These are phyloP conservation scores for Trichosporon coremiiforme DNA, from an alignment of 1,284 basidiomycete genomes.

Conservation along the genomic window DNA sequence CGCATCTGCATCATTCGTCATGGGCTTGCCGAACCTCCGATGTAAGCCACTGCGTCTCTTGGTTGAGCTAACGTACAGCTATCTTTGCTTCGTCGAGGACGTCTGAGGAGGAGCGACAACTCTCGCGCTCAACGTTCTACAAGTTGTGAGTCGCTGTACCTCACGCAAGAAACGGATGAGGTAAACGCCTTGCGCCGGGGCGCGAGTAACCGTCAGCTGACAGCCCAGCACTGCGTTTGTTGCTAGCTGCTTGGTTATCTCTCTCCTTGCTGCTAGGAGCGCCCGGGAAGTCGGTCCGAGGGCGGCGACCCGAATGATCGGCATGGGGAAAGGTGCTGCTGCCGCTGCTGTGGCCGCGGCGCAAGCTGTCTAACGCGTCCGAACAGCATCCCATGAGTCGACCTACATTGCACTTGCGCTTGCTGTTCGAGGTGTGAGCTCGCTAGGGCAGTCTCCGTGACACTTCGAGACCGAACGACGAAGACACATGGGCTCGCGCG, in stretches of 20 bases:
- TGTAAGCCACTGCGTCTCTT: conserved; percentile 36
- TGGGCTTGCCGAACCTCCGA: conserved; percentile 54
- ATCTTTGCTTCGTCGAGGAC: conserved; percentile 57
- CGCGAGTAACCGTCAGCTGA: neutral
- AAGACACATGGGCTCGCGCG: no score
- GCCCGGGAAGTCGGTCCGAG: conserved; percentile 44
- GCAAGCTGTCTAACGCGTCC: neutral
- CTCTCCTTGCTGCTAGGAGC: conserved; percentile 49
- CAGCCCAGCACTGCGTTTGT: conserved; percentile 52
- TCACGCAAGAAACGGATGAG: no score
- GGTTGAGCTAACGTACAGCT: conserved; percentile 35
- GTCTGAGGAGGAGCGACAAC: conserved; percentile 54
- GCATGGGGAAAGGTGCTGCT: conserved; percentile 9
- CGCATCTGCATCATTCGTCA: conserved; percentile 23
- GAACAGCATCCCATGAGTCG: no score
- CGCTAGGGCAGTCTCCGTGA: no score
- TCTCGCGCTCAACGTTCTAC: conserved; percentile 56
- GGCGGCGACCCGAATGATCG: conserved; percentile 32
- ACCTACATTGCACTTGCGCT: no score
- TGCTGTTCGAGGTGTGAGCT: no score
- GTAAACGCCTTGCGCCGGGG: no score
- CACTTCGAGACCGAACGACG: no score
- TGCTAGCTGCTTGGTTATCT: conserved; percentile 54
- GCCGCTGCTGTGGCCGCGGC: conserved; percentile 1
- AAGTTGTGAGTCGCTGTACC: conserved; percentile 47